These are phyloP conservation scores for Aphanoascus verrucosus DNA, from an alignment of 2,329 filamentous ascomycete genomes.

Conservation along the genomic window DNA sequence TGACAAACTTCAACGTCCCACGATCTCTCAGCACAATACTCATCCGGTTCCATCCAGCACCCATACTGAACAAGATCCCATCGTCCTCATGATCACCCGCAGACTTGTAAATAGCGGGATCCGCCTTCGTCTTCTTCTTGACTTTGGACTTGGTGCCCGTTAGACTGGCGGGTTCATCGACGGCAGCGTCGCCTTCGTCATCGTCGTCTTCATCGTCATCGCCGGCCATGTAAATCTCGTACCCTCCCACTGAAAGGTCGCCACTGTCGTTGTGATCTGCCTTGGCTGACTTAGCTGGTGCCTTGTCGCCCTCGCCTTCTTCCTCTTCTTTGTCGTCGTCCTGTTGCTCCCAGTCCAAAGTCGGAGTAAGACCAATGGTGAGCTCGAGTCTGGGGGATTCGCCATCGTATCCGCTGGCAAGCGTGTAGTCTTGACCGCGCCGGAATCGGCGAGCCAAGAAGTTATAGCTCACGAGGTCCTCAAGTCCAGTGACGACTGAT, in stretches of 20 bases:
- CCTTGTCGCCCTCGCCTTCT: conserved; percentile 37
- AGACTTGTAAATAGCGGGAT: conserved; percentile 81
- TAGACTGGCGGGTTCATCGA: conserved; percentile 24
- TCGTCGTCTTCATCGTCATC: conserved; percentile 58
- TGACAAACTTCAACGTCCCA: conserved; percentile 83
- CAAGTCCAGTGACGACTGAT: conserved; percentile 64
- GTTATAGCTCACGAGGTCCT: conserved; percentile 57
- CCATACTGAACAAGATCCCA: conserved; percentile 57
- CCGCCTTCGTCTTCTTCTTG: conserved; percentile 35
- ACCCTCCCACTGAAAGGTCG: conserved; percentile 38
- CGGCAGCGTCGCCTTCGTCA: conserved; percentile 43
- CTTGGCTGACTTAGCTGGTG: conserved; percentile 21
- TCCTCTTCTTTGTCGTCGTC: conserved; percentile 45
- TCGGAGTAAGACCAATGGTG: conserved; percentile 77
- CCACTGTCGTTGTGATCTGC: conserved; percentile 19
- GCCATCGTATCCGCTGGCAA: conserved; percentile 71
- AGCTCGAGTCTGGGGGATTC: conserved; percentile 69
- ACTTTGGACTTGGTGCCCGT: conserved; percentile 24
- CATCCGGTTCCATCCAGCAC: conserved; percentile 77
- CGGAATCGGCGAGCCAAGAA: conserved; percentile 80
- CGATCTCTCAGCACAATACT: conserved; percentile 80
- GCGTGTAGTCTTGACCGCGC: conserved; percentile 76
- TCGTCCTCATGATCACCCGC: conserved; percentile 57
- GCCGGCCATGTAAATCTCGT: conserved; percentile 80
- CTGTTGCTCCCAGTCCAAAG: conserved; percentile 69